Evolutionary conservation across 768 basidiomycete species (phyloP), one percentile per base, ranked within the genome.

Genomic region (Dendrothele bispora): DNA sequence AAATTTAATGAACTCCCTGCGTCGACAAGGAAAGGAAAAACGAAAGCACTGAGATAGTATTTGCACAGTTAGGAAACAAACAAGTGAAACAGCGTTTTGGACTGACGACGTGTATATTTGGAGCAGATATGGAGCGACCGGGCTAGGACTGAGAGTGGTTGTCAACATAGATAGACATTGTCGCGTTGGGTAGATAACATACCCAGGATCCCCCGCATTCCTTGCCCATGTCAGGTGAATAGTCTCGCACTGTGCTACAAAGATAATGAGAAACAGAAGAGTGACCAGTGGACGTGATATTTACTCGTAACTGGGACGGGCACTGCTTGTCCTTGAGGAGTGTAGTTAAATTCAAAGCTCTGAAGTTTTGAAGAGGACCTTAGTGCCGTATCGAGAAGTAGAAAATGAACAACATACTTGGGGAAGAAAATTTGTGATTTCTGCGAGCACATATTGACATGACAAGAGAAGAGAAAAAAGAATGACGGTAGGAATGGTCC

Each of bases 101-200:
- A 66, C 80, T 60, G 48, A 82, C 82, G 81, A 82, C 12, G 80
- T 79, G 56, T 79, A 83, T 7, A 84, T 69, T 56, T 82, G 79
- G 4, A 84, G 73, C 56, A 63, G 79, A 59, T 82, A 84, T 14
- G 83, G 83, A 4, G 80, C 71, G 5, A 61, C 62, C 3, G 79
- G 78, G 53, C 77, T 75, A 7, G 80, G 81, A 5, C 83, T 84
- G 42, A 38, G 28, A 51, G 30, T 46, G 20, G 43, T 38, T n/a
- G 18, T n/a, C 49, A n/a, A 39, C 22, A 40, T 17, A 39, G n/a
- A 24, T 14, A 21, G 6, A 28, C 35, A 43, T 27, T 38, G n/a
- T 21, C 32, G 28, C 35, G 43, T 32, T 36, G 12, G 18, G 14
- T 30, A 22, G 12, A 45, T 21, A 14, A 48, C 60, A 26, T 52